phyloP scores from a whole-genome alignment of 2,329 filamentous ascomycete species.

The Escovopsis weberi region DNA sequence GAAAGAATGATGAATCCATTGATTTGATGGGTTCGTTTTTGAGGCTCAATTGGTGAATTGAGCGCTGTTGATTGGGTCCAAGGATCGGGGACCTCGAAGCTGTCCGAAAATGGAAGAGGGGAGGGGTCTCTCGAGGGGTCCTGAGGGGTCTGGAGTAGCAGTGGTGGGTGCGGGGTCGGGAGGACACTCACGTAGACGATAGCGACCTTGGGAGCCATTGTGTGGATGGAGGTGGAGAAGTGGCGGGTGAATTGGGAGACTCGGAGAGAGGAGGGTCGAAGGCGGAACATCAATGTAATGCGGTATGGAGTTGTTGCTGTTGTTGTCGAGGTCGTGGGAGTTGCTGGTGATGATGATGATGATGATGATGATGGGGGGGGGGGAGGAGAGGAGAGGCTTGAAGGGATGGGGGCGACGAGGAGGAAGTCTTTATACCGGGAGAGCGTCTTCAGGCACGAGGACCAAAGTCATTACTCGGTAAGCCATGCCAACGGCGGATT shows the following conservation, averaged over 20 bases:
- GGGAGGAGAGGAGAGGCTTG: neutral
- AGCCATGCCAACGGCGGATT: no score
- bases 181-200: constrained; percentile 63
- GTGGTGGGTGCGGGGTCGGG: neutral
- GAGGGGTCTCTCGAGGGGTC: neutral
- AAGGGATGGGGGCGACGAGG: no score
- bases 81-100: neutral
- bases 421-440: no score
- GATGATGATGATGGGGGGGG: neutral
- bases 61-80: neutral
- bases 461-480: no score
- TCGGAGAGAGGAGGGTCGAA: no score
- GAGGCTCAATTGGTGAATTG: neutral
- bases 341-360: neutral
- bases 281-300: neutral
- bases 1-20: constrained; percentile 1
- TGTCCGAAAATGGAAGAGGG: neutral
- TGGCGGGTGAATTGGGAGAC: no score
- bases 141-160: neutral
- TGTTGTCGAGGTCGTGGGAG: neutral
- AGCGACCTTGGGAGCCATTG: constrained; percentile 81
- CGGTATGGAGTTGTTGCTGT: neutral
- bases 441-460: no score
- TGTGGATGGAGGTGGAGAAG: constrained; percentile 15
- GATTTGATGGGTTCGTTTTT: neutral